These are phyloP conservation scores for Teratosphaeria viscida DNA, from an alignment of 2,329 filamentous ascomycete genomes.

Conservation along the genomic window DNA sequence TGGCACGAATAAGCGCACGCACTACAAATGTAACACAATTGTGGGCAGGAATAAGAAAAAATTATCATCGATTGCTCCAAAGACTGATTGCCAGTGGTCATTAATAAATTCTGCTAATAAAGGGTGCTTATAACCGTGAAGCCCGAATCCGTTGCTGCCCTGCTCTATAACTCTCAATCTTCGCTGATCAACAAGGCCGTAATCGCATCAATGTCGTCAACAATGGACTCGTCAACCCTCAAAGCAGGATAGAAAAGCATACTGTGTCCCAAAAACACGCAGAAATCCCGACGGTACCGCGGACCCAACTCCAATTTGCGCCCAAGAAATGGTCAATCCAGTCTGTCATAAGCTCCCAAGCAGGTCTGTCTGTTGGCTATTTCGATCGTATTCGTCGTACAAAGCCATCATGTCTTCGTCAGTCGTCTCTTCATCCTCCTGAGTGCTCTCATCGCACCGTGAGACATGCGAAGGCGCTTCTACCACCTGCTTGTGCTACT, in stretches of 20 bases:
- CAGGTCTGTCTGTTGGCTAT: not conserved
- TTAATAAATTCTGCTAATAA: not conserved
- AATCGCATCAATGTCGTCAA: conserved; percentile 4
- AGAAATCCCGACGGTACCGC: not conserved
- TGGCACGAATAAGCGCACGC: no score
- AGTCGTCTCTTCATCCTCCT: not conserved
- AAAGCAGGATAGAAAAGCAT: not conserved
- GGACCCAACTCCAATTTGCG: not conserved
- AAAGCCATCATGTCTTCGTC: not conserved
- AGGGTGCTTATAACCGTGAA: not conserved
- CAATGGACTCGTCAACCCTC: not conserved
- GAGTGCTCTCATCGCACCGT: not conserved
- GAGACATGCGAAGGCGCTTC: conserved; percentile 2
- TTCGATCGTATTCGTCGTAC: not conserved
- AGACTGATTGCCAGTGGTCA: not conserved
- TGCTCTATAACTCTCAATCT: not conserved
- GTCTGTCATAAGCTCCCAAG: not conserved
- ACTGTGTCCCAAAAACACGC: not conserved
- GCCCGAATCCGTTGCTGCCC: not conserved
- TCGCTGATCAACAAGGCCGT: not conserved
- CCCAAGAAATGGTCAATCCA: not conserved
- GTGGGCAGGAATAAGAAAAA: no score
- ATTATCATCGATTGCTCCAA: not conserved
- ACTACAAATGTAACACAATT: no score
- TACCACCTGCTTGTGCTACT: conserved; percentile 25